Conservation (phyloP, 169 alveolate genomes). For the Eimeria maxima region DNA sequence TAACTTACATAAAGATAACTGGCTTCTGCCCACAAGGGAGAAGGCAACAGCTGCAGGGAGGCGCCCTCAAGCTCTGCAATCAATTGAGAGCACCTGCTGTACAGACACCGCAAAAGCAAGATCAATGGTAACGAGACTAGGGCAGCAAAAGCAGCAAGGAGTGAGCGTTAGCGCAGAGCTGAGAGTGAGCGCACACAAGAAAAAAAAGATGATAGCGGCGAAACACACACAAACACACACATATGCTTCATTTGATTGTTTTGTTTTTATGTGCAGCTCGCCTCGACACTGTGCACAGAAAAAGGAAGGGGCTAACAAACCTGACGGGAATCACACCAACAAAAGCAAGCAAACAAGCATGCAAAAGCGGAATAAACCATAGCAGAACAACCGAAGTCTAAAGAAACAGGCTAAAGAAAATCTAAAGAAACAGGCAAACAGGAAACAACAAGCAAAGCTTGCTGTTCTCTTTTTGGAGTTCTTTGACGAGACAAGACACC, state of each 20-base stretch:
- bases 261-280: too few species aligned
- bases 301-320: background rate
- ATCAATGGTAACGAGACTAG: too few species aligned
- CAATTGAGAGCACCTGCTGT: background rate
- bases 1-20: background rate
- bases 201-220: too few species aligned
- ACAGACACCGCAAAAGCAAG: slow-evolving; percentile 21
- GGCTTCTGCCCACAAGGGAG: background rate
- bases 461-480: too few species aligned
- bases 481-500: background rate
- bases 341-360: background rate
- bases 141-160: background rate
- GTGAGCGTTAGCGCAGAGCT: background rate
- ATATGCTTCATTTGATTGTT: too few species aligned
- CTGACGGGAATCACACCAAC: background rate
- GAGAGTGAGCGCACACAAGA: too few species aligned
- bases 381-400: too few species aligned
- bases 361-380: too few species aligned
- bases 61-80: background rate
- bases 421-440: background rate
- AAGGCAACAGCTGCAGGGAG: background rate
- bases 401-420: too few species aligned
- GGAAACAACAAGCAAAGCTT: background rate
- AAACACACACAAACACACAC: too few species aligned
- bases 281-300: too few species aligned